A percentile compares a stretch with the other conserved stretches of the same genome.
These are phyloP conservation scores for Platanthera zijinensis DNA, from an alignment of 106 monocot genomes.

Conservation along the genomic window DNA sequence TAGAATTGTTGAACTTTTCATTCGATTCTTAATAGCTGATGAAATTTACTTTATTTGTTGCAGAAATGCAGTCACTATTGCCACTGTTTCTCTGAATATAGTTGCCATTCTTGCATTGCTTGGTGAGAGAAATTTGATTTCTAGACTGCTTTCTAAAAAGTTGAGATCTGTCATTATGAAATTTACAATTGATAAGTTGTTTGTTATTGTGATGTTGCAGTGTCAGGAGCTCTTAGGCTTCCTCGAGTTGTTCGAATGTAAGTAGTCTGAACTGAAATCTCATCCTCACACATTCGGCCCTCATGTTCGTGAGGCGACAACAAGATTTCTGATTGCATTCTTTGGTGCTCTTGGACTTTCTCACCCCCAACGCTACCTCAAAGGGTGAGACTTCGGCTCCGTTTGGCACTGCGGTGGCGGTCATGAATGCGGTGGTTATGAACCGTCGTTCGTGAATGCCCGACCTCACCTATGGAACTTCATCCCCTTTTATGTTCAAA, in stretches of 20 bases:
- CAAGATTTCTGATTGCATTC: too few relatives aligned
- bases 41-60: conserved; percentile 13
- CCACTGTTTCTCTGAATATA: conserved; percentile 33
- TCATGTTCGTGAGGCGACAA: too few relatives aligned
- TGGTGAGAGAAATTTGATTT: conserved; percentile 20
- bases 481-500: too few relatives aligned
- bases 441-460: too few relatives aligned
- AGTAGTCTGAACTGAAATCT: conserved; percentile 11
- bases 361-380: too few relatives aligned
- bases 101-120: conserved; percentile 24
- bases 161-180: neutral
- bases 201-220: conserved; percentile 16
- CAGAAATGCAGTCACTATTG: conserved; percentile 40
- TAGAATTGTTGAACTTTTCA: neutral
- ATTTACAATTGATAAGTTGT: neutral
- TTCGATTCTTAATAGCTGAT: neutral
- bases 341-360: too few relatives aligned
- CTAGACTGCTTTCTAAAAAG: neutral
- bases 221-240: conserved; percentile 18
- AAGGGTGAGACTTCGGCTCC: too few relatives aligned
- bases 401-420: too few relatives aligned
- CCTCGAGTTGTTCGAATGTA: conserved; percentile 28
- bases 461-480: too few relatives aligned
- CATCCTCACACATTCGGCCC: too few relatives aligned
- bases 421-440: too few relatives aligned